These are phyloP conservation scores for Geotrichum europaeum DNA, from an alignment of 1,139 yeast genomes.

Conservation along the genomic window DNA sequence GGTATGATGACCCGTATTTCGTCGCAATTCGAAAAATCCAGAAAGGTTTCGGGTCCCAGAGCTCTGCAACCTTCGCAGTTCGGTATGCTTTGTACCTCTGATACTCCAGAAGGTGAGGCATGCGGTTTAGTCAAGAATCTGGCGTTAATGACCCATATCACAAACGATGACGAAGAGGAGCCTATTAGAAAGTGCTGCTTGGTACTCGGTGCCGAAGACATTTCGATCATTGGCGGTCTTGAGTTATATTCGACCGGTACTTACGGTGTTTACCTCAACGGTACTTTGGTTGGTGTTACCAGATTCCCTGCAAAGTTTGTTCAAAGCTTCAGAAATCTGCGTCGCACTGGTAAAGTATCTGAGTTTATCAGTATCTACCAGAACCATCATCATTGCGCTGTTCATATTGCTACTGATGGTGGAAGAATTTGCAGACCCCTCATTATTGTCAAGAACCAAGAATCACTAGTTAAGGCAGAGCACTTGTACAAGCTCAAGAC, in stretches of 20 bases:
- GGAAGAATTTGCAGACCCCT: conserved; percentile 97
- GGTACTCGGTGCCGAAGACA: conserved; percentile 84
- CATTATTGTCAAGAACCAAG: conserved; percentile 71
- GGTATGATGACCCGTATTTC: conserved; percentile 99
- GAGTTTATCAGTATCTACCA: conserved; percentile 89
- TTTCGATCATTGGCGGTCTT: conserved; percentile 74
- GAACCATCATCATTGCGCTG: conserved; percentile 84
- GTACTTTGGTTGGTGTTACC: conserved; percentile 88
- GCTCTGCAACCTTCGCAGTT: conserved; percentile 98
- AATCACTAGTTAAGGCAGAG: conserved; percentile 61
- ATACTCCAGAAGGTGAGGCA: conserved; percentile 99
- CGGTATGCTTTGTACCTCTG: conserved; percentile 98
- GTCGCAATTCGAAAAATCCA: conserved; percentile 93
- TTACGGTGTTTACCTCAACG: conserved; percentile 82
- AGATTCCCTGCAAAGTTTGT: conserved; percentile 82
- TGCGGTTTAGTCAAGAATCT: conserved; percentile 96
- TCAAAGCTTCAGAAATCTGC: conserved; percentile 62
- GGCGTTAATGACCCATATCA: conserved; percentile 97
- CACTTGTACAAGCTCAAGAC: conserved; percentile 55
- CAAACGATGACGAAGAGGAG: conserved; percentile 94
- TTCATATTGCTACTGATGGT: conserved; percentile 97
- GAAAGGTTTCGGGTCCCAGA: conserved; percentile 98
- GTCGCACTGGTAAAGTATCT: conserved; percentile 82
- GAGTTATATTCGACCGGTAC: conserved; percentile 71
- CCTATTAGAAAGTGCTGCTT: conserved; percentile 76